These are phyloP conservation scores for Fusarium sp. DNA, from an alignment of 2,329 filamentous ascomycete genomes.

Conservation along the genomic window DNA sequence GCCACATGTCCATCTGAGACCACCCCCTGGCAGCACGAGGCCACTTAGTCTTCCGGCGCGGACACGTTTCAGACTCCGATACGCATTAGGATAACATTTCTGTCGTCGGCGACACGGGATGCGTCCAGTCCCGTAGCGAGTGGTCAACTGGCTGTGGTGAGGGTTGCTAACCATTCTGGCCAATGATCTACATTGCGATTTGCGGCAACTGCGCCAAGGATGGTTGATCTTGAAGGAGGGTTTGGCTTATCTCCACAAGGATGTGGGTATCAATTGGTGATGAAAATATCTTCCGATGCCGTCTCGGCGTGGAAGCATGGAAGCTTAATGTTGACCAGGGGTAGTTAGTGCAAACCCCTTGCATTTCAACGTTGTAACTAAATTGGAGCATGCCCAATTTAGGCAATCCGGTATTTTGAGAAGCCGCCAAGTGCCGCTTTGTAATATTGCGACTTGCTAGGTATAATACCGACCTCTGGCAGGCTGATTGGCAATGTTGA, in stretches of 20 bases:
- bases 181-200: neutral
- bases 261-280: neutral
- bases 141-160: neutral
- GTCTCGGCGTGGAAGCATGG: neutral
- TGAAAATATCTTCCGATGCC: neutral
- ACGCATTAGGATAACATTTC: neutral
- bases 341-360: neutral
- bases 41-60: neutral
- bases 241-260: neutral
- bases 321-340: neutral
- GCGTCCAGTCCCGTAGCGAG: neutral
- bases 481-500: neutral
- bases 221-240: neutral
- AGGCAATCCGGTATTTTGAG: neutral
- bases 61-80: neutral
- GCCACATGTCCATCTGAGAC: neutral
- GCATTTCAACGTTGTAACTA: neutral
- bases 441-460: neutral
- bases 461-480: neutral
- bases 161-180: neutral
- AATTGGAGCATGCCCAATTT: neutral
- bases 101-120: neutral
- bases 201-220: neutral
- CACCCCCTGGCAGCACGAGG: neutral
- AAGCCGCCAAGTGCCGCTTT: neutral